Conservation (phyloP, 2,329 filamentous ascomycete species). For the Sporothrix brunneoviolacea region DNA sequence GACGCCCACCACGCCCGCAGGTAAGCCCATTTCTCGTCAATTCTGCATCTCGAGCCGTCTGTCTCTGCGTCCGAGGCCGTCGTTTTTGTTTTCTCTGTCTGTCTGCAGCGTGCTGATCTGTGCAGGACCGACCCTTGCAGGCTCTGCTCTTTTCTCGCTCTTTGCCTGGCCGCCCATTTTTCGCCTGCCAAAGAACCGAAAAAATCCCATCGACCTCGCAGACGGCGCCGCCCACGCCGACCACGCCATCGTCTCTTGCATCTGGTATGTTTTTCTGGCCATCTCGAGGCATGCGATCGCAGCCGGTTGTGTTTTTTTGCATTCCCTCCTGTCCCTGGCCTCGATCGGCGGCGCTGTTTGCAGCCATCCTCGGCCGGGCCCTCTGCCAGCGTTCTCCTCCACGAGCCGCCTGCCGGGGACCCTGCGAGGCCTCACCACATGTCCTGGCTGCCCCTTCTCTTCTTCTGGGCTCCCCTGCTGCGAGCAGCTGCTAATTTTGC, state of each 20-base stretch:
- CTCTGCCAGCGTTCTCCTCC: not conserved
- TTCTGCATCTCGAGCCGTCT: conserved; percentile 7
- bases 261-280: conserved; percentile 16
- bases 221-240: conserved; percentile 5
- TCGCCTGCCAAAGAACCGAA: not conserved
- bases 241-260: conserved; percentile 11
- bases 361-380: not conserved
- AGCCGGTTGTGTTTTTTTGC: conserved; percentile 9
- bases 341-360: conserved; percentile 6
- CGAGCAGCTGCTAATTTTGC: not conserved
- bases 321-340: not conserved
- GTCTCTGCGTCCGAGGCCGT: not conserved
- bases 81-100: not conserved
- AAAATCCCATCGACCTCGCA: not conserved
- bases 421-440: not conserved
- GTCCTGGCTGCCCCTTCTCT: not conserved
- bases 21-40: conserved; percentile 5
- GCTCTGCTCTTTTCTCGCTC: not conserved
- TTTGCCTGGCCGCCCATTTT: conserved; percentile 2
- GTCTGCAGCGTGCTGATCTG: not conserved
- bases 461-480: not conserved
- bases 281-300: conserved; percentile 15
- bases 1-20: conserved; percentile 3
- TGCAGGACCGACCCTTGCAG: conserved; percentile 2
- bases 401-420: not conserved